Evolutionary conservation across 306 rosid genomes (phyloP), one percentile per base, ranked within the genome.

Genomic region (Trifolium repens): DNA sequence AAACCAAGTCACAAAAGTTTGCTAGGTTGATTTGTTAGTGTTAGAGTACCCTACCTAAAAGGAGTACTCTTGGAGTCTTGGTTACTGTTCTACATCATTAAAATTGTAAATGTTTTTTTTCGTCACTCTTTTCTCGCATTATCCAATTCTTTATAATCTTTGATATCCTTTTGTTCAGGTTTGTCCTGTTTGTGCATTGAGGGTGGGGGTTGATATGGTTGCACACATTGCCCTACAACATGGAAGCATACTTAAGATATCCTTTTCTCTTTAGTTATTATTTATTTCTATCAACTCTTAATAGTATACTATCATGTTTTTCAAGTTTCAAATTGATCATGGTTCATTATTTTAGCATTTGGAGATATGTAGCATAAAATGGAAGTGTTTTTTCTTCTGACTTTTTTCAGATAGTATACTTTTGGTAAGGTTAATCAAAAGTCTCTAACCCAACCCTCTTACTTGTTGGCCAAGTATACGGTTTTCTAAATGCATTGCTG

Each of bases 121-220:
- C n/a, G n/a, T 42, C 76, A 14, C 47, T 63, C 67, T 12, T 32
- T 44, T 44, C 62, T 30, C 34, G 44, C 58, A 30, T 58, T 47
- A 52, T 14, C 30, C 14, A 55, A 58, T 58, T 80, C 46, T 49
- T 43, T 30, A 27, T 40, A 54, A 26, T 34, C 9, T 67, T 66
- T 66, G 19, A 59, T 64, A 39, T 67, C 49, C 47, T 43, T 55
- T 1, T 63, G 10, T 86, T 83, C 91, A 92, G 98, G 92, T 90
- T 52, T 92, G 96, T 80, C 96, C 98, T 5, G 90, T 92, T 79
- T 92, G 98, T 79, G 78, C 89, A 69, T 79, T 78, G 86, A 90
- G 94, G 85, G 94, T 92, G 68, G 96, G 96, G 79, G 86, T 90
- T 81, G 94, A 92, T 85, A 87, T 92, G 98, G 92, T 90, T 75